A percentile compares a stretch with the other conserved stretches of the same genome.
Conservation (phyloP, 345 rosid species). For the Theobroma cacao region DNA sequence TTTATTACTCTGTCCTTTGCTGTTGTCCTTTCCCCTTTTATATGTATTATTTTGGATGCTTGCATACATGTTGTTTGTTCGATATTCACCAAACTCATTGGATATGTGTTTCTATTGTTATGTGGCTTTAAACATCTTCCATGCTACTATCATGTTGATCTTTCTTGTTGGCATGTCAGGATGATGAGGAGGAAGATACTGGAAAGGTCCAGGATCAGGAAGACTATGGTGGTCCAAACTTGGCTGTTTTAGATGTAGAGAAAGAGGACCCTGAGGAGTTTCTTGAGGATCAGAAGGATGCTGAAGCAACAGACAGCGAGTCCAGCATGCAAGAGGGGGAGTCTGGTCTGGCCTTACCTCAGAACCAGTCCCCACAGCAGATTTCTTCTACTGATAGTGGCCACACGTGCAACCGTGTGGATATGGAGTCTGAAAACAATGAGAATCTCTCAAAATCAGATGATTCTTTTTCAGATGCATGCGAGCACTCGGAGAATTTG, state of each 20-base stretch:
- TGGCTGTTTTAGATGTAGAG: slow-evolving; percentile 31
- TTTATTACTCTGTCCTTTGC: slow-evolving; percentile 20
- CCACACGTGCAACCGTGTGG: neutral
- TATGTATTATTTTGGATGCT: neutral
- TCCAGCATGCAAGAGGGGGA: slow-evolving; percentile 26
- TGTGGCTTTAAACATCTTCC: neutral
- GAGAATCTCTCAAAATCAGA: slow-evolving; percentile 37
- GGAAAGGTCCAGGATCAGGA: slow-evolving; percentile 8
- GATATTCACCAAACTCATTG: neutral
- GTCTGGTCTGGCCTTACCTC: slow-evolving; percentile 31
- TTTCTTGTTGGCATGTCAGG: slow-evolving; percentile 27
- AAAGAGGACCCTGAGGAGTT: slow-evolving; percentile 24
- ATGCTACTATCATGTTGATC: neutral
- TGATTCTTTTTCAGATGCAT: slow-evolving; percentile 35
- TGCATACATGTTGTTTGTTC: slow-evolving; percentile 11
- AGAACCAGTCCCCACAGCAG: slow-evolving; percentile 36
- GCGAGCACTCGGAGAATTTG: slow-evolving; percentile 32
- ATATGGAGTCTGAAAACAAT: slow-evolving; percentile 36
- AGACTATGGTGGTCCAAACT: slow-evolving; percentile 23
- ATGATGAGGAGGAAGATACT: slow-evolving; percentile 19
- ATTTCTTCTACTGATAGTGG: slow-evolving; percentile 13
- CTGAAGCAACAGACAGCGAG: slow-evolving; percentile 23
- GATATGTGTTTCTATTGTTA: neutral
- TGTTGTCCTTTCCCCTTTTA: neutral
- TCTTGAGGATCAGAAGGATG: slow-evolving; percentile 30